Base-by-base conservation (phyloP, 352 stramenopile genomes). In the Globisporangium takayamanum region DNA sequence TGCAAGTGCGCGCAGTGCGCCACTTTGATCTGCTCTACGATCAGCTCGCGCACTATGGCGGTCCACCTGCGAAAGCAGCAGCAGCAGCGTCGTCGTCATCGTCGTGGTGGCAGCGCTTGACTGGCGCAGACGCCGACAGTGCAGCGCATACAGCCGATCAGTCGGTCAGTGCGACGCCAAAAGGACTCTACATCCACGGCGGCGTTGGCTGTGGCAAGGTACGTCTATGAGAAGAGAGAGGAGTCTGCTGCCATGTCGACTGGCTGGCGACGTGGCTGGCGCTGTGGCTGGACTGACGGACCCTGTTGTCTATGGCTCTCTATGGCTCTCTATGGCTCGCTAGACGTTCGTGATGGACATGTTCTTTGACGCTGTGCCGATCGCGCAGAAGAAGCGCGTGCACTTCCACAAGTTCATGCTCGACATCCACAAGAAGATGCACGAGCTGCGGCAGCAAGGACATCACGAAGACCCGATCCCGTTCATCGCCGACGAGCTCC, bases 331-430 rank as follows among this genome's bases (percentile, higher is more conserved):
- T 12, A 30, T 25, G 11, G 11, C 44, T 7, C 16, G 48, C 14
- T 63, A 99, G 75, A 98, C 92, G 15, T 97, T 98, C 64, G 75
- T 99, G 6, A 98, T 99, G 95, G 94, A 99, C 75, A 82, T 97
- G 65, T 98, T 99, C 63, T 98, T 92, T 64, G 70, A 95, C 56
- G 62, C 77, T 18, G 71, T 91, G n/a, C 82, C 82, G 0, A 67
- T 91, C 1, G 48, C 84, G 49, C 63, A 68, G 30, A 98, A 98
- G 62, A 73, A 84, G 59, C 82, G 95, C 28, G 88, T 98, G 49
- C 96, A 99, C 64, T 99, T 99, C 75, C 96, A 99, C 78, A 87
- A 94, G 56, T 99, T 99, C 67, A 98, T 99, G 84, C 79, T 97
- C 33, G 87, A 98, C 47, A 89, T 99, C 36, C 96, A 99, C 73